Conservation (phyloP, 108 stramenopile genomes). For the Mediolabrus comicus region DNA sequence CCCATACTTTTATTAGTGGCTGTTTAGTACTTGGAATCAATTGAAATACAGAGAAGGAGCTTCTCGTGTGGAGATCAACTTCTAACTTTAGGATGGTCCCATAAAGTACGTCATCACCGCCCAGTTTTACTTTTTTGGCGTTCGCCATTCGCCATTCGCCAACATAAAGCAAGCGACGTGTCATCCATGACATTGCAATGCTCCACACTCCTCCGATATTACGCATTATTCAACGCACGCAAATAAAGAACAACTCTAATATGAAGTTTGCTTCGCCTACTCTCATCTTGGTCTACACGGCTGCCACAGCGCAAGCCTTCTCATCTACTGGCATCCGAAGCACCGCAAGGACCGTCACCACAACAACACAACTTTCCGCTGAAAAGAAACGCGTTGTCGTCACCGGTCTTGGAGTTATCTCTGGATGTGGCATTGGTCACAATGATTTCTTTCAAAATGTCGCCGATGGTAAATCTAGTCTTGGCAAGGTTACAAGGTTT, state of each 20-base stretch:
- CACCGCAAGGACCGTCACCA: constrained; percentile 10
- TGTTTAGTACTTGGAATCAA: no score
- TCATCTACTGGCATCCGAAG: constrained; percentile 11
- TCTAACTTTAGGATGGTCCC: no score
- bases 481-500: constrained; percentile 73
- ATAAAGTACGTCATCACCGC: no score
- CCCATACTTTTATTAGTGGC: neutral
- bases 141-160: no score
- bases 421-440: constrained; percentile 88
- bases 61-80: no score
- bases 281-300: neutral
- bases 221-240: neutral
- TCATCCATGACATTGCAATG: no score
- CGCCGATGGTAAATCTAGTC: constrained; percentile 72
- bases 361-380: constrained; percentile 13
- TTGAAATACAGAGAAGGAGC: no score
- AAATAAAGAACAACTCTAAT: neutral
- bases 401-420: constrained; percentile 92
- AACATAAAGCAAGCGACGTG: no score
- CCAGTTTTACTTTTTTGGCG: no score
- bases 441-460: constrained; percentile 80
- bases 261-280: neutral
- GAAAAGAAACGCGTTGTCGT: constrained; percentile 83
- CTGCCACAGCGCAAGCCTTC: constrained; percentile 21
- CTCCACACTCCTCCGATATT: no score